Conservation (phyloP, 192 early-diverging fungal genomes). For the Gonapodya prolifera region DNA sequence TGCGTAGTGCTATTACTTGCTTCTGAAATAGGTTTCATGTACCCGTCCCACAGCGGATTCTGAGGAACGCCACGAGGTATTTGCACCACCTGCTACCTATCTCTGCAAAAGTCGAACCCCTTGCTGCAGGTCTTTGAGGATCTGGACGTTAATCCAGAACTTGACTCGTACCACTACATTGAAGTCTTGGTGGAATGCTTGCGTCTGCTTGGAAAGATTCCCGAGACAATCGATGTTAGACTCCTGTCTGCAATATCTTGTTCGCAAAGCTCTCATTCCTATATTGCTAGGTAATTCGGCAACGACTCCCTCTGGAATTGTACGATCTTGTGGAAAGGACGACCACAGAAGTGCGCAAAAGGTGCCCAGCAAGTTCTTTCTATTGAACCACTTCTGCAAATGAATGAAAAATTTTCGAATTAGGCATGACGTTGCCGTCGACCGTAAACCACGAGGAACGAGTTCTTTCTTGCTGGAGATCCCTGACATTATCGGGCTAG, state of each 20-base stretch:
- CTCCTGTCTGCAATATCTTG: background rate
- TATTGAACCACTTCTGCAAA: too few species aligned
- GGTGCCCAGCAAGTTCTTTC: background rate
- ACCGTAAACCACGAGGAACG: background rate
- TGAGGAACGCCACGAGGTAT: background rate
- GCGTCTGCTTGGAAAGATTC: conserved; percentile 21
- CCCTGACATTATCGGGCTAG: background rate
- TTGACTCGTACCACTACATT: conserved; percentile 39
- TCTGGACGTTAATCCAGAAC: conserved; percentile 34
- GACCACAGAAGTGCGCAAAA: background rate
- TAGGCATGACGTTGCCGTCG: background rate
- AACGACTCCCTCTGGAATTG: conserved; percentile 9
- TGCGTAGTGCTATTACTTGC: too few species aligned
- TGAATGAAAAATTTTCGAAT: too few species aligned
- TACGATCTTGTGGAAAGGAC: conserved; percentile 3
- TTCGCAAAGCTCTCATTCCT: background rate
- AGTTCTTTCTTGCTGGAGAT: background rate
- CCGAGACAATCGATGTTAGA: conserved; percentile 21
- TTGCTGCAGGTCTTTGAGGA: conserved; percentile 25
- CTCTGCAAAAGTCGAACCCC: background rate
- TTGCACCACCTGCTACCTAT: background rate
- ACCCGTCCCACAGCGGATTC: background rate
- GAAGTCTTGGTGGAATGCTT: conserved; percentile 27
- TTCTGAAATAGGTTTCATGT: too few species aligned
- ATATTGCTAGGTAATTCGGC: conserved; percentile 12